phyloP scores from a whole-genome alignment of 2,329 filamentous ascomycete genomes.

The Trichoderma cornu-damae region DNA sequence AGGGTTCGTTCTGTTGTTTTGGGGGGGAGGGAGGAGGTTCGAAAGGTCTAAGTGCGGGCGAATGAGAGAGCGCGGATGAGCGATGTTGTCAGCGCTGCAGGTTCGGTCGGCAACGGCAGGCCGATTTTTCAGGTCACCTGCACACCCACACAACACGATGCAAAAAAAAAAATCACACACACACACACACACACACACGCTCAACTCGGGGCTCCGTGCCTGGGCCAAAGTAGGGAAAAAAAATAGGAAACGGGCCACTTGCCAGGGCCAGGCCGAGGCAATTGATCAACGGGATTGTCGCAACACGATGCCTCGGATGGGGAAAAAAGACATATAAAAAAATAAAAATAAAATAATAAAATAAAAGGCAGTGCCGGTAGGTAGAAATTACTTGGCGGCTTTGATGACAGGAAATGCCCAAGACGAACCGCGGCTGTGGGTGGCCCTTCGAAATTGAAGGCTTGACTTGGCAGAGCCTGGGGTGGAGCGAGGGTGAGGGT shows the following conservation, averaged over 20 bases:
- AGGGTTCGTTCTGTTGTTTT: neutral
- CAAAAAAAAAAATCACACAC: neutral
- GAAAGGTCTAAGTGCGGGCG: constrained; percentile 15
- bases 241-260: neutral
- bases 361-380: constrained; percentile 4
- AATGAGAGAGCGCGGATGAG: constrained; percentile 15
- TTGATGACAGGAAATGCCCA: constrained; percentile 17
- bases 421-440: constrained; percentile 10
- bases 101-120: constrained; percentile 15
- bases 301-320: neutral
- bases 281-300: neutral
- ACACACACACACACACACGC: neutral
- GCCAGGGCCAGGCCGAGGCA: neutral
- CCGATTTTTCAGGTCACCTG: constrained; percentile 19
- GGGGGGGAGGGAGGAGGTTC: neutral
- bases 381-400: constrained; percentile 2
- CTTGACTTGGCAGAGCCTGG: constrained; percentile 8
- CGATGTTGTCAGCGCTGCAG: constrained; percentile 14
- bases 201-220: neutral
- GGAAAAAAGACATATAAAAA: too few species aligned
- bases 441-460: constrained; percentile 11
- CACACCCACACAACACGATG: constrained; percentile 17
- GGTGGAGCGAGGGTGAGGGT: constrained; percentile 18
- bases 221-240: constrained; percentile 14
- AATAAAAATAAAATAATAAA: too few species aligned